Evolutionary conservation across 495 filamentous ascomycete species (phyloP).

Genomic region (Pyrenula aspistea): DNA sequence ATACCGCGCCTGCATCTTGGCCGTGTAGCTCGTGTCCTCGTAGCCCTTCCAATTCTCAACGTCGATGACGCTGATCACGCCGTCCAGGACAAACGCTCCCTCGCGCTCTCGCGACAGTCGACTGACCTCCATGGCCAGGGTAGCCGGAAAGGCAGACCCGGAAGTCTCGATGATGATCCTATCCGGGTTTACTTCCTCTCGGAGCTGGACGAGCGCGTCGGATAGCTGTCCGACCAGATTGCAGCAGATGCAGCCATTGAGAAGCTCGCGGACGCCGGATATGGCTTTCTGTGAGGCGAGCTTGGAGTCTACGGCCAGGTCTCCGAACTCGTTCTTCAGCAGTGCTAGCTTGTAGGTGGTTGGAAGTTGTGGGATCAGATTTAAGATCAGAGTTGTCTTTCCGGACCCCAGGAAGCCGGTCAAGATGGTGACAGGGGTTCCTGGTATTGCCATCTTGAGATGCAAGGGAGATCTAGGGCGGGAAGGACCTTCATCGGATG

Average conservation of each 20-base stretch:
- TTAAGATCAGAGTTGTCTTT: slow-evolving; percentile 86
- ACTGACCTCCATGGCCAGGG: slow-evolving; percentile 87
- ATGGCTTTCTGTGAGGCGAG: slow-evolving; percentile 71
- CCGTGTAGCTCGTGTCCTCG: slow-evolving; percentile 79
- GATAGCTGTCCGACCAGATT: slow-evolving; percentile 88
- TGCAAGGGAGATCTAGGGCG: too few species aligned
- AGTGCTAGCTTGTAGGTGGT: slow-evolving; percentile 73
- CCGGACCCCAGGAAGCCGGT: slow-evolving; percentile 93
- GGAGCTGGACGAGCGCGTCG: slow-evolving; percentile 64
- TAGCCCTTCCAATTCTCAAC: slow-evolving; percentile 97
- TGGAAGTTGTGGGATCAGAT: slow-evolving; percentile 78
- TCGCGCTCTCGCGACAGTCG: slow-evolving; percentile 46
- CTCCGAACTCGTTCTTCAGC: slow-evolving; percentile 96
- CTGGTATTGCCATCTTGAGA: slow-evolving; percentile 28
- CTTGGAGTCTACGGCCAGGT: slow-evolving; percentile 84
- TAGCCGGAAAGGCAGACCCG: slow-evolving; percentile 80
- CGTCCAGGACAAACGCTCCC: slow-evolving; percentile 65
- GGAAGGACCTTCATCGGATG: too few species aligned
- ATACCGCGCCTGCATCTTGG: slow-evolving; percentile 74
- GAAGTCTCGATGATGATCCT: slow-evolving; percentile 89
- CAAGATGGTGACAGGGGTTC: slow-evolving; percentile 84
- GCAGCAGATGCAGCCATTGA: slow-evolving; percentile 97
- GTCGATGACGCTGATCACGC: slow-evolving; percentile 85
- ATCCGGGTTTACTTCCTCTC: slow-evolving; percentile 48
- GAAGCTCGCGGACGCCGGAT: slow-evolving; percentile 78